Evolutionary conservation across 768 basidiomycete genomes (phyloP).

Genomic region (Auricularia cornea): DNA sequence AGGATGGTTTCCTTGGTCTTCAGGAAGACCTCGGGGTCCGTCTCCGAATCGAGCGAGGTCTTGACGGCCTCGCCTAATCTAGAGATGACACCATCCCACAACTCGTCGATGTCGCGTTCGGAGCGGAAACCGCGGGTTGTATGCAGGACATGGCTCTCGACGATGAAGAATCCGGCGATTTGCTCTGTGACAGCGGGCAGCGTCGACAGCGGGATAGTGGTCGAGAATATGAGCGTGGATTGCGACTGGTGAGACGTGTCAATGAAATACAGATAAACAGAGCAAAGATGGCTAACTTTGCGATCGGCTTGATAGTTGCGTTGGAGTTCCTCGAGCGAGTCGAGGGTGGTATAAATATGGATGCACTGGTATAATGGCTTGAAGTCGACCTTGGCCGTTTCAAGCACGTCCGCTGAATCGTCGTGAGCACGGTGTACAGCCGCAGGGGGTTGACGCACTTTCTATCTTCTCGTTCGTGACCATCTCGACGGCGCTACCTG

Average conservation of each 20-base stretch:
- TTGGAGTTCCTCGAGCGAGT: constrained; percentile 84
- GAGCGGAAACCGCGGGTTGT: constrained; percentile 88
- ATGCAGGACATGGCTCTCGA: constrained; percentile 86
- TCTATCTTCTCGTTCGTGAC: constrained; percentile 92
- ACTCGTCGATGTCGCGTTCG: constrained; percentile 81
- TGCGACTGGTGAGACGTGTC: constrained; percentile 57
- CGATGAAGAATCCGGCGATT: constrained; percentile 95
- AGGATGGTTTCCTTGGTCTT: constrained; percentile 76
- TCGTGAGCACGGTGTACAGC: constrained; percentile 7
- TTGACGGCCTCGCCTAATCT: constrained; percentile 69
- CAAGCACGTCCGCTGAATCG: constrained; percentile 71
- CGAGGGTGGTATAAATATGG: constrained; percentile 88
- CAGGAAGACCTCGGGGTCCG: constrained; percentile 73
- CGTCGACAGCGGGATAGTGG: constrained; percentile 53
- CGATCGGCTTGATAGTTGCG: constrained; percentile 95
- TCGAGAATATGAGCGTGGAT: constrained; percentile 89
- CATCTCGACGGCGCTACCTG: constrained; percentile 88
- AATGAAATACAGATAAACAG: neutral
- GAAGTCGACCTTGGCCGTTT: constrained; percentile 92
- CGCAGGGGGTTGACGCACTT: constrained; percentile 43
- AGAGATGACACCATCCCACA: constrained; percentile 83
- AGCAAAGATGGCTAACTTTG: constrained; percentile 43
- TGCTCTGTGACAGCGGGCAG: constrained; percentile 80
- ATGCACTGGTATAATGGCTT: constrained; percentile 94
- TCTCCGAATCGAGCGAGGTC: constrained; percentile 60